phyloP scores from a whole-genome alignment of 2,329 filamentous ascomycete genomes.

The Lachnellula suecica region DNA sequence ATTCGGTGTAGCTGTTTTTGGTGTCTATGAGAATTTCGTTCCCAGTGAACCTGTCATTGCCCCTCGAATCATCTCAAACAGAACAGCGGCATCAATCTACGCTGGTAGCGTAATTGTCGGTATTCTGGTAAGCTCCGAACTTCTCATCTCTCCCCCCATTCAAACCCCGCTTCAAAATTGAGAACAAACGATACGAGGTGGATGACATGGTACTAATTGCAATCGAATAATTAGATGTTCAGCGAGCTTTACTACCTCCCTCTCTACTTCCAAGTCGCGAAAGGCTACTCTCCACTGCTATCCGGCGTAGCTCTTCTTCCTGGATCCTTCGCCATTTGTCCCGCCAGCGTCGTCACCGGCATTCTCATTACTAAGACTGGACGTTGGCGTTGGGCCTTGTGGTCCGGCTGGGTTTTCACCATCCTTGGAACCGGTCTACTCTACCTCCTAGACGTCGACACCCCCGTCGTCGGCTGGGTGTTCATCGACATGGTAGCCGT shows the following conservation, averaged over 20 bases:
- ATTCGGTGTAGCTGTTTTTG: conserved; percentile 37
- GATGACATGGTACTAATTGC: too few relatives aligned
- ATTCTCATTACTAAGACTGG: conserved; percentile 30
- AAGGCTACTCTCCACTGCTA: conserved; percentile 48
- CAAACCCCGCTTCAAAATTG: too few relatives aligned
- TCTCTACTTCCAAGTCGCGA: conserved; percentile 47
- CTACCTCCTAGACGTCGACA: background rate
- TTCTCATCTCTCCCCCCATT: too few relatives aligned
- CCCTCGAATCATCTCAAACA: background rate
- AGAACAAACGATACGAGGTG: too few relatives aligned
- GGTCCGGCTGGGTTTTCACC: conserved; percentile 52
- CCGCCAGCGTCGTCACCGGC: conserved; percentile 53
- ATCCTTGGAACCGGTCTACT: background rate
- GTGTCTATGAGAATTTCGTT: conserved; percentile 37
- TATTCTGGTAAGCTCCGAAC: background rate
- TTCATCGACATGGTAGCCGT: background rate
- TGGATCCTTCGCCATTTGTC: conserved; percentile 59
- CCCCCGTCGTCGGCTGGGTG: background rate
- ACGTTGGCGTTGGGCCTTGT: conserved; percentile 50
- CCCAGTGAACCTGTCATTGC: background rate
- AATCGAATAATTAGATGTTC: background rate
- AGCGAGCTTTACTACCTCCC: conserved; percentile 9
- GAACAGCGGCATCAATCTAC: conserved; percentile 24
- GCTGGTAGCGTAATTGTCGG: conserved; percentile 34
- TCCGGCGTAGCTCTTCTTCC: conserved; percentile 55